Conservation (phyloP, 2,329 filamentous ascomycete genomes). For the Tympanopsis confertula region DNA sequence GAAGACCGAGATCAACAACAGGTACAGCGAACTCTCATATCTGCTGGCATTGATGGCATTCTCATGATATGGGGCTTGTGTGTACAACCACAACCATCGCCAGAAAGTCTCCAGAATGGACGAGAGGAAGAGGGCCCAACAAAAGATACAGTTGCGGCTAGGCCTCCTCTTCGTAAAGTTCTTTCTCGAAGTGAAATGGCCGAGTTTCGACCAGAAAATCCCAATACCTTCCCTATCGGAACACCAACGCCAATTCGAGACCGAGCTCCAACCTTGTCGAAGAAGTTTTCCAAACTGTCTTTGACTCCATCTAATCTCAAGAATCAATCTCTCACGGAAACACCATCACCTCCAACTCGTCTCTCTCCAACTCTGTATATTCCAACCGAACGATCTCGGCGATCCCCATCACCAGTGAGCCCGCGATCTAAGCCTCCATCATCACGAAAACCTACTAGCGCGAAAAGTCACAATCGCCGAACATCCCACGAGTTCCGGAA, state of each 20-base stretch:
- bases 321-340: slow-evolving; percentile 7
- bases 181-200: slow-evolving; percentile 48
- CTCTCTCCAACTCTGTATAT: not conserved
- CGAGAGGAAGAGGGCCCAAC: slow-evolving; percentile 19
- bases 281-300: slow-evolving; percentile 38
- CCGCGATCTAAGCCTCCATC: not conserved
- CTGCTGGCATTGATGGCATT: slow-evolving; percentile 33
- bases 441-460: slow-evolving; percentile 4
- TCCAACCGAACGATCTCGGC: not conserved
- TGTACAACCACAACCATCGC: slow-evolving; percentile 17
- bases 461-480: slow-evolving; percentile 20
- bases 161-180: slow-evolving; percentile 47
- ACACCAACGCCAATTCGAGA: slow-evolving; percentile 9
- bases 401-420: not conserved
- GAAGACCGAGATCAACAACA: slow-evolving; percentile 12
- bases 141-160: slow-evolving; percentile 25
- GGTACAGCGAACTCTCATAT: slow-evolving; percentile 22
- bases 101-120: slow-evolving; percentile 12
- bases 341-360: not conserved
- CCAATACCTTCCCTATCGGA: slow-evolving; percentile 9
- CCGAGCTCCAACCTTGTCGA: slow-evolving; percentile 25
- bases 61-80: slow-evolving; percentile 33
- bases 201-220: slow-evolving; percentile 37
- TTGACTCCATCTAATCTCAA: slow-evolving; percentile 22
- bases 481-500: slow-evolving; percentile 36